Evolutionary conservation across 2,329 filamentous ascomycete genomes (phyloP).

Genomic region (Fusarium anguioides): DNA sequence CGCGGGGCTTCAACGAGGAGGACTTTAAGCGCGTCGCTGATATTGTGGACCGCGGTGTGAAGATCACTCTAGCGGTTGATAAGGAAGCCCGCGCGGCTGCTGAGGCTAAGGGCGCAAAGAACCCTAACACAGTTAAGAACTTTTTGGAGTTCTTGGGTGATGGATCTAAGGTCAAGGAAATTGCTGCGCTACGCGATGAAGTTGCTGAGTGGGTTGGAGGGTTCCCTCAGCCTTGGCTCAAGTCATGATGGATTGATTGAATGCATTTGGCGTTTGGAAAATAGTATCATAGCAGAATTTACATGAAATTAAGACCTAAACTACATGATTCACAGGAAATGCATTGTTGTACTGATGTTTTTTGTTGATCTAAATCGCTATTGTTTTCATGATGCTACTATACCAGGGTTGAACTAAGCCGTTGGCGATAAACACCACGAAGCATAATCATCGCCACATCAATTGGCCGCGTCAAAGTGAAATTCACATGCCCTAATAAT

Average conservation of each 20-base stretch:
- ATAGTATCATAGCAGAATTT: slow-evolving; percentile 11
- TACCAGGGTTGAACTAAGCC: neutral
- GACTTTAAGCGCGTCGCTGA: slow-evolving; percentile 87
- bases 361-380: neutral
- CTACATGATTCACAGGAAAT: neutral
- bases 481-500: neutral
- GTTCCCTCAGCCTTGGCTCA: slow-evolving; percentile 47
- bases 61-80: slow-evolving; percentile 78
- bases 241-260: slow-evolving; percentile 31
- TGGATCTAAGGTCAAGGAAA: slow-evolving; percentile 72
- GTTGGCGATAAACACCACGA: neutral
- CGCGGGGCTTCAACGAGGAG: slow-evolving; percentile 82
- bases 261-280: slow-evolving; percentile 28
- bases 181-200: slow-evolving; percentile 73
- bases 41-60: slow-evolving; percentile 82
- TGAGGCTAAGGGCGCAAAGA: slow-evolving; percentile 72
- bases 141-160: slow-evolving; percentile 75
- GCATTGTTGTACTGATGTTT: neutral
- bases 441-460: neutral
- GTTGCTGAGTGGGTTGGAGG: slow-evolving; percentile 77
- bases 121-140: slow-evolving; percentile 69
- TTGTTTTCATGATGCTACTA: slow-evolving; percentile 13
- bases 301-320: neutral
- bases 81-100: slow-evolving; percentile 74
- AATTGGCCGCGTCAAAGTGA: neutral